Evolutionary conservation across 768 basidiomycete species (phyloP).

Genomic region (Serendipita sp.): DNA sequence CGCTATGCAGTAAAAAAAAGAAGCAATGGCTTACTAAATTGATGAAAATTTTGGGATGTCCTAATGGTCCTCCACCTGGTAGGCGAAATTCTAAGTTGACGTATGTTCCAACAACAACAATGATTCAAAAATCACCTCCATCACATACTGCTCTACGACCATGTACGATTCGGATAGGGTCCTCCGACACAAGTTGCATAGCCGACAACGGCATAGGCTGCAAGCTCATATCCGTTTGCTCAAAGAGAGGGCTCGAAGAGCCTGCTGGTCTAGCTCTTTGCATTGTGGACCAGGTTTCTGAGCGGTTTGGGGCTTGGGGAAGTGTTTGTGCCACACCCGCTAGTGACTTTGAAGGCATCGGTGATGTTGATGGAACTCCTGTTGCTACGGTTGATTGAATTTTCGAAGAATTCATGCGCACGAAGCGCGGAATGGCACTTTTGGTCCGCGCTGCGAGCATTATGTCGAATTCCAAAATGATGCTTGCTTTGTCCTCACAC

Average conservation of each 20-base stretch:
- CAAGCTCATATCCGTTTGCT: slow-evolving; percentile 73
- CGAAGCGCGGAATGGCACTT: not conserved
- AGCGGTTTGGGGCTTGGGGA: slow-evolving; percentile 69
- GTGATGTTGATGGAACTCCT: not conserved
- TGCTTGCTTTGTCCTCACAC: not conserved
- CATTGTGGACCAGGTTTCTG: slow-evolving; percentile 68
- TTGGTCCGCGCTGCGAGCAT: not conserved
- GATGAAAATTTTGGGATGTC: slow-evolving; percentile 93
- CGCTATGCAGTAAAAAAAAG: not conserved
- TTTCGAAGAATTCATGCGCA: not conserved
- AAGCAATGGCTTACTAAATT: slow-evolving; percentile 51
- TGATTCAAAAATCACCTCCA: slow-evolving; percentile 45
- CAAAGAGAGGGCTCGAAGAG: slow-evolving; percentile 63
- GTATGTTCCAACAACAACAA: slow-evolving; percentile 4
- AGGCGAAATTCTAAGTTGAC: not conserved
- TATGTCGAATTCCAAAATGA: not conserved
- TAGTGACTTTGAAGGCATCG: not conserved
- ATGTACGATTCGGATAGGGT: slow-evolving; percentile 68
- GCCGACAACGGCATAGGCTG: slow-evolving; percentile 85
- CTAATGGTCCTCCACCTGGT: slow-evolving; percentile 80
- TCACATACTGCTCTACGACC: slow-evolving; percentile 84
- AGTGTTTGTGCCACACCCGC: slow-evolving; percentile 18
- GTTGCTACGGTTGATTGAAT: not conserved
- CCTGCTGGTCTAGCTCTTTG: slow-evolving; percentile 53
- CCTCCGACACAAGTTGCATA: slow-evolving; percentile 73